Base-by-base conservation (phyloP, 345 rosid genomes). In the Populus tremula region DNA sequence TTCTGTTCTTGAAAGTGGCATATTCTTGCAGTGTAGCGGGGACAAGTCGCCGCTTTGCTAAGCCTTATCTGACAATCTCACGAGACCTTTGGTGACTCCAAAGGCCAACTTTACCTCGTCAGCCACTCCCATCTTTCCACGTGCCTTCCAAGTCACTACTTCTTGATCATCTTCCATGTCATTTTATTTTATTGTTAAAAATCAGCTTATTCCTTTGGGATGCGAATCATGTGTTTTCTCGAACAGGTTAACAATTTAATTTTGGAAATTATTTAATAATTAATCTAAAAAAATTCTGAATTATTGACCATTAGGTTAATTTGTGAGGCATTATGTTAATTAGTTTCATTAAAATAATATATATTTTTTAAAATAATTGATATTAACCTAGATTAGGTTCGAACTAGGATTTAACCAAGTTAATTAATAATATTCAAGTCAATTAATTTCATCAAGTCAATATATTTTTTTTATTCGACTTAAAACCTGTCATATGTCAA, bases 11-110 rank as follows among this genome's bases (percentile, higher is more conserved):
- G 64, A 1, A 13, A 59, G 27, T 4, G 29, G 27, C 64, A 23
- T 59, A n/a, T n/a, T n/a, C 29, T 59, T 23, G 29, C 16, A 23
- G 10, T 65, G 75, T 77, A 75, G 71, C 87, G 83, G 67, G 83
- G 76, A 80, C 87, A 41, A 33, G 78, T 73, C 87, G 85, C 87
- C 82, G 82, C 88, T 47, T 85, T 77, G 82, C 83, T 73, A 83
- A 62, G 29, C 11, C 33, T 14, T 56, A 39, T 63, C 13, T 9
- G 73, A 35, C 73, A 54, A 6, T 64, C n/a, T 50, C 65, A 54
- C 71, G 66, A 16, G 82, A 29, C 86, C 72, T 45, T 70, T 79
- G 18, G 73, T 18, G 6, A 31, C 31, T 2, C 80, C 23, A 84
- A 84, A 74, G 50, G 90, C 81, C 85, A 21, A 21, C 64, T 14